A percentile compares a stretch with the other conserved stretches of the same genome.
phyloP scores from a whole-genome alignment of 1,284 basidiomycete species.

The Melampsora larici-populina region DNA sequence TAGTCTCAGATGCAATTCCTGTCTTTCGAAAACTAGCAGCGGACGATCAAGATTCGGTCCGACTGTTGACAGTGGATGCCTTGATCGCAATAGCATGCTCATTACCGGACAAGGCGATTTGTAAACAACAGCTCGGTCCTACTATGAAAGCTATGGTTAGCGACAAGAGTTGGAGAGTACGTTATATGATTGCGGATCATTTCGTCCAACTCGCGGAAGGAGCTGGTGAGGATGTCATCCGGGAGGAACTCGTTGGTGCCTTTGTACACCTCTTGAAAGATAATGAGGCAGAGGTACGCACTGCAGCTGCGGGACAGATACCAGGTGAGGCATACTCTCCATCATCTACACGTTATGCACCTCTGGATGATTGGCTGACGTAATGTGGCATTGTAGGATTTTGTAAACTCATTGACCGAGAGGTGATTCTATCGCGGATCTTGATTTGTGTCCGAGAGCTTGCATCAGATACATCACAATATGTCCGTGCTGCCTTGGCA shows the following conservation, averaged over 20 bases:
- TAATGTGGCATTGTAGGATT: conserved; percentile 66
- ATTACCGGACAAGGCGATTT: conserved; percentile 75
- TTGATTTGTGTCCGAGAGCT: conserved; percentile 96
- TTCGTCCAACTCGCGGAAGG: conserved; percentile 96
- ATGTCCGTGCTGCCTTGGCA: conserved; percentile 92
- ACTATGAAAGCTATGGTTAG: conserved; percentile 75
- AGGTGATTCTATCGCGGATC: conserved; percentile 86
- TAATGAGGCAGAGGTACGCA: conserved; percentile 97
- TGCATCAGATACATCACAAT: conserved; percentile 88
- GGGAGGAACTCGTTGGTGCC: conserved; percentile 88
- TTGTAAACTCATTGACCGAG: conserved; percentile 87
- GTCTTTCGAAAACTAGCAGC: conserved; percentile 90
- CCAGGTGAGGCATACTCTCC: conserved; percentile 65
- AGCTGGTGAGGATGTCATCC: conserved; percentile 82
- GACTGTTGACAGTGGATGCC: conserved; percentile 91
- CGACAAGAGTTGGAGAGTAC: conserved; percentile 97
- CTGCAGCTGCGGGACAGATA: conserved; percentile 91
- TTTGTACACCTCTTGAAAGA: conserved; percentile 94
- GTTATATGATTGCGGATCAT: conserved; percentile 98
- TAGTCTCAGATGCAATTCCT: conserved; percentile 78
- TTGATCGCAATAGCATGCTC: conserved; percentile 86
- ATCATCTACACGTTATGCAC: neutral
- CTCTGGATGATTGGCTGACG: neutral
- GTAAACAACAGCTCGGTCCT: conserved; percentile 79
- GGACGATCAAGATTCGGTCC: conserved; percentile 98